Evolutionary conservation across 257 asterid genomes (phyloP).

Genomic region (Nicotiana attenuata): DNA sequence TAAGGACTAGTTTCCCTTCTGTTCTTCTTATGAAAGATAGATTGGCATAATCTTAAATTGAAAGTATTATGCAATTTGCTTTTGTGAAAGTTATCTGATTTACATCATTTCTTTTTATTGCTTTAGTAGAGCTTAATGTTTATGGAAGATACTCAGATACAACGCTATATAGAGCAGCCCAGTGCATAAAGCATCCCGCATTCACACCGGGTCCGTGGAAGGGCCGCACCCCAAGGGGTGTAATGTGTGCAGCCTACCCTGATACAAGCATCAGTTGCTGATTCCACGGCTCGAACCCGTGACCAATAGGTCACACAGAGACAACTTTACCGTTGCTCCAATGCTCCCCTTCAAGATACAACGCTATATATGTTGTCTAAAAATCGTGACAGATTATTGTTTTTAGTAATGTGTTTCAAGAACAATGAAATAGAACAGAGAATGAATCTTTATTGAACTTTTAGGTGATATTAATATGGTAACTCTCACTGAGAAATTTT

Average conservation of each 20-base stretch:
- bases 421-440: not conserved
- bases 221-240: too few species aligned
- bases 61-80: not conserved
- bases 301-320: too few species aligned
- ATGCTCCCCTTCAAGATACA: not conserved
- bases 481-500: not conserved
- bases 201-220: too few species aligned
- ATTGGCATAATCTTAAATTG: not conserved
- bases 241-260: too few species aligned
- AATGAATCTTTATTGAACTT: not conserved
- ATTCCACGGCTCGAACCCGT: too few species aligned
- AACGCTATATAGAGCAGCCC: not conserved
- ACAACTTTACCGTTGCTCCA: too few species aligned
- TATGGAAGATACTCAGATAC: not conserved
- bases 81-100: not conserved
- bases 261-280: too few species aligned
- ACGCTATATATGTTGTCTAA: not conserved
- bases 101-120: not conserved
- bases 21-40: not conserved
- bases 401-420: not conserved
- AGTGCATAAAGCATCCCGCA: too few species aligned
- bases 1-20: slow-evolving; percentile 20
- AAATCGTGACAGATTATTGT: not conserved
- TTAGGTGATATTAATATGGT: not conserved
- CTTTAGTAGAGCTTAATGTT: not conserved